A percentile compares a stretch with the other conserved stretches of the same genome.
These are phyloP conservation scores for Butyriboletus loyo DNA, from an alignment of 768 basidiomycete genomes.

Conservation along the genomic window DNA sequence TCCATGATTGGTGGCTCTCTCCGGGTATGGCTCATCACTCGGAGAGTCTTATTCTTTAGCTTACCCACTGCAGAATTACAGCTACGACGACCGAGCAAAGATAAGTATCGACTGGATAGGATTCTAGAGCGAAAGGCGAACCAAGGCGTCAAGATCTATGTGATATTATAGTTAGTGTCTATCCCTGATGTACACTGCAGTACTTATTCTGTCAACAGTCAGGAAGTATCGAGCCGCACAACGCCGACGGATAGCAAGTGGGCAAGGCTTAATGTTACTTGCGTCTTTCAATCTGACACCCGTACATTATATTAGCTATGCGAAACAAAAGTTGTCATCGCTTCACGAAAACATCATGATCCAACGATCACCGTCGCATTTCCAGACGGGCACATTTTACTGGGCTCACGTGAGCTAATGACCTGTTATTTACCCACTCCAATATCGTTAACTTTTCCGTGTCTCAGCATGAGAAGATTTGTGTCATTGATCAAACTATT, in stretches of 20 bases:
- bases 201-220: conserved; percentile 43
- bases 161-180: conserved; percentile 82
- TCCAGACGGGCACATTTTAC: conserved; percentile 95
- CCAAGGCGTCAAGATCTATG: conserved; percentile 93
- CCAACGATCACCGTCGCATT: conserved; percentile 95
- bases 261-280: conserved; percentile 22
- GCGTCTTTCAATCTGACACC: conserved; percentile 6
- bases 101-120: conserved; percentile 81
- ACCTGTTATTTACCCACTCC: neutral
- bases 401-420: conserved; percentile 85
- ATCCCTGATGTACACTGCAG: neutral
- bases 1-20: conserved; percentile 98
- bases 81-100: conserved; percentile 80
- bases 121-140: conserved; percentile 88
- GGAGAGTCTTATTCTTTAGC: neutral
- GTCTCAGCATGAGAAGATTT: conserved; percentile 90
- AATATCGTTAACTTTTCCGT: neutral
- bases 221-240: conserved; percentile 92
- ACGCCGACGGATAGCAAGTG: conserved; percentile 94
- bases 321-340: conserved; percentile 75
- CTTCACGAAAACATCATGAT: conserved; percentile 94
- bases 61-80: conserved; percentile 58
- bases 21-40: conserved; percentile 51
- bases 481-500: conserved; percentile 95
- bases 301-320: conserved; percentile 51